phyloP scores from a whole-genome alignment of 306 rosid genomes.

The Sphenostylis stenocarpa region DNA sequence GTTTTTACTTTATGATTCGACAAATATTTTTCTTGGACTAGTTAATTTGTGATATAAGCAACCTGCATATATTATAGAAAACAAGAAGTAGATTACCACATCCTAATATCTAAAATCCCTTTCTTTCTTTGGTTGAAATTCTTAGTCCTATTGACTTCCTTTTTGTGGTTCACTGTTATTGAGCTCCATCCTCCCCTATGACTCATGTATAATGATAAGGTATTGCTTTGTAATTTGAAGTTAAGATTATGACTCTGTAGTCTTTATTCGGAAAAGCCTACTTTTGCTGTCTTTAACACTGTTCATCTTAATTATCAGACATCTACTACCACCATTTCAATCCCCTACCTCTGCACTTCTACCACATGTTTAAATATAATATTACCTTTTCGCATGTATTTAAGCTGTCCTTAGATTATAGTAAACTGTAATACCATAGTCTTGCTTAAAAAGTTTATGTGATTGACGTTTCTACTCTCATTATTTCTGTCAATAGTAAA shows the following conservation, averaged over 20 bases:
- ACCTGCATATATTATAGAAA: constrained; percentile 15
- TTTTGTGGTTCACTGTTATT: constrained; percentile 2
- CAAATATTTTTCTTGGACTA: not conserved
- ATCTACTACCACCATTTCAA: not conserved
- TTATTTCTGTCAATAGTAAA: not conserved
- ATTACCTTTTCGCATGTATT: constrained; percentile 9
- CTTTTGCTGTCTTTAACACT: not conserved
- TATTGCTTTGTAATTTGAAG: not conserved
- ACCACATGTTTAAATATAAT: not conserved
- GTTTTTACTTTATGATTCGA: not conserved
- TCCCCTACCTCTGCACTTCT: not conserved
- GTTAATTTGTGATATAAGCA: not conserved
- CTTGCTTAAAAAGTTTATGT: constrained; percentile 20
- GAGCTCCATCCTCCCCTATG: constrained; percentile 23
- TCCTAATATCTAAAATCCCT: constrained; percentile 17
- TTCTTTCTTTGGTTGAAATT: constrained; percentile 16
- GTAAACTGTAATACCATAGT: not conserved
- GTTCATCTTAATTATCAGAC: not conserved
- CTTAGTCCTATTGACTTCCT: constrained; percentile 5
- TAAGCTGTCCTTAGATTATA: not conserved
- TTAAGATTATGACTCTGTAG: not conserved
- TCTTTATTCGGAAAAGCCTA: not conserved
- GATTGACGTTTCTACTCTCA: not conserved
- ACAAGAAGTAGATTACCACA: not conserved
- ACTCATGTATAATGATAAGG: not conserved